Base-by-base conservation (phyloP, 2,329 filamentous ascomycete species). In the Chrysosporium queenslandicum region DNA sequence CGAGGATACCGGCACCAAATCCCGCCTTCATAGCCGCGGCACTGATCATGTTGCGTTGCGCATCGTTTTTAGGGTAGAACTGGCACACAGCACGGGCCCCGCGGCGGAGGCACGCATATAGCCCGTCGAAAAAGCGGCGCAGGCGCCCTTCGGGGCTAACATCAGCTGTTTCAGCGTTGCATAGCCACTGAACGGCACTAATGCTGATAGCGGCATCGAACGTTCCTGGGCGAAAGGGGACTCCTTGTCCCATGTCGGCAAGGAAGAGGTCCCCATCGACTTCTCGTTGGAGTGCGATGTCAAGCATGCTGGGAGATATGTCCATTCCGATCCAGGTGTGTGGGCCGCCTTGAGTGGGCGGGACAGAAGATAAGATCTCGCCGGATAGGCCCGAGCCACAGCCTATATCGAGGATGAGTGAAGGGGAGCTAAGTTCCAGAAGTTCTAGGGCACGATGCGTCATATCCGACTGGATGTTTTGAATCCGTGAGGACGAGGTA, bases 271-370 rank as follows among this genome's bases (percentile, higher is more conserved):
- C 92, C 1, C 92, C 92, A 56, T 95, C 89, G 0, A 92, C 87
- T 55, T 95, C 91, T 42, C 91, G 76, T 68, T 96, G 88, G 0
- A 98, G 76, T 1, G 92, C 92, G 41, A 96, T 80, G 59, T 92
- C 89, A n/a, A 98, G 77, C 92, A 98, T 98, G n/a, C 85, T 88
- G 0, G 87, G 83, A 3, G 86, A 88, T 21, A 98, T 83, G 66
- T 98, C 92, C 85, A 97, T 91, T 55, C 92, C 92, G n/a, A 97
- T 76, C 92, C 92, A 98, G 1, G 83, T 83, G 72, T 98, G 92
- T 3, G 89, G 88, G 0, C 89, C 89, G 51, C 86, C 86, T 54
- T 88, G 82, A 9, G 83, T 78, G 1, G 79, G 75, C 0, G 77
- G 69, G 0, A 85, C 73, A n/a, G 81, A 75, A 11, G 87, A 89